Base-by-base conservation (phyloP, 257 asterid species). In the Jacaranda mimosifolia region DNA sequence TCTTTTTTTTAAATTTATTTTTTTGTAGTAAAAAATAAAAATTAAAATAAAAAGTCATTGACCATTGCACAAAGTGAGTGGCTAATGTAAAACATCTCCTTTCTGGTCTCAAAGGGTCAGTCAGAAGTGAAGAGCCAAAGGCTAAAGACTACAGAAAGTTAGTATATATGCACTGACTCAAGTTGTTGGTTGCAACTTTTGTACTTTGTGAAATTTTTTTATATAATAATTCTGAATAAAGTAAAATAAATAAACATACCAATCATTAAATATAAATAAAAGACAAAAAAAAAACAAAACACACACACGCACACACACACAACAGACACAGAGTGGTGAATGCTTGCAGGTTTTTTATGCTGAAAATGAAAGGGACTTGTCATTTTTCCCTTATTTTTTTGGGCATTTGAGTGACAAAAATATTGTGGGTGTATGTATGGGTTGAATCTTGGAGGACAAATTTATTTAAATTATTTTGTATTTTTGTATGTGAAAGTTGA, bases 81-180 rank as follows among this genome's bases (percentile, higher is more conserved):
- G 91, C 74, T 12, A 57, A 18, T n/a, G 13, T 6, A 11, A 46
- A 66, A 53, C 65, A 72, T 59, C 83, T 65, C 90, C 80, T 79
- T 85, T 81, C 73, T 74, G 70, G 51, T 77, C 75, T 74, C 87
- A 81, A 86, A 78, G 87, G 85, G 88, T 77, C 89, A 75, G 36
- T 40, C 57, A 42, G 55, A 65, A 46, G 26, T 52, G 76, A 73
- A 77, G 72, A 72, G 80, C 57, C 49, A 2, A 26, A 26, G 32
- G 2, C 48, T 53, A 11, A 3, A 14, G 6, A 60, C 66, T 60
- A n/a, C 7, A 9, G 38, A 19, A 21, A 11, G 7, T 40, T 18
- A 38, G 4, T 19, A 13, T 49, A 0, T 13, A 15, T 6, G 14
- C 6, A 39, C 65, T 48, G 70, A 76, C 78, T 71, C 68, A 59